Evolutionary conservation across 495 filamentous ascomycete species (phyloP), one percentile per base, ranked within the genome.

Genomic region (Penicillium nucicola): DNA sequence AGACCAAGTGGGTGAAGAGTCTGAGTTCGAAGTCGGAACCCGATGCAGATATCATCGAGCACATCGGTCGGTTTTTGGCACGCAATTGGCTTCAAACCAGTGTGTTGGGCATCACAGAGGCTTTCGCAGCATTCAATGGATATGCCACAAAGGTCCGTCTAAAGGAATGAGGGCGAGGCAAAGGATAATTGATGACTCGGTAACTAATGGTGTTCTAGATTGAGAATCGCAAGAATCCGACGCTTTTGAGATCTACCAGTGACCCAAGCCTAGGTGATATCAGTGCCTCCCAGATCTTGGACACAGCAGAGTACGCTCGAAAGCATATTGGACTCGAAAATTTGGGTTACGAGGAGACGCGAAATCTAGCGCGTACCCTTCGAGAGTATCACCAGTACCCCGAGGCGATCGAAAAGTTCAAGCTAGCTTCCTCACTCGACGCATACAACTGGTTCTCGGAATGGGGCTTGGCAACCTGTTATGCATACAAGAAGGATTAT

Each of bases 41-140:
- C 10, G 58, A 61, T 35, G 58, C 58, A 39, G 58, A 61, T 52
- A 19, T 61, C n/a, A 42, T 61, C 6, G 54, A 61, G 20, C 58
- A 55, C 14, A 44, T 61, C 4, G 47, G 17, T 2, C 40, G 9
- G n/a, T 14, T 37, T n/a, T 1, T 52, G n/a, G 58, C 50, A 10
- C 54, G 31, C 8, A 18, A 13, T 8, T 61, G 58, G 58, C 51
- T 61, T 1, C 46, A 57, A 17, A n/a, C n/a, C 1, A 35, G 46
- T 10, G 17, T 5, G 0, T 15, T 9, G 1, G 20, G 28, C 15
- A 4, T 49, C 41, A 17, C 12, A 1, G 30, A 37, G 9, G 18
- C 19, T 11, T 53, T 60, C 34, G 23, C 48, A 25, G 17, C 22
- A 11, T 14, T 53, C 4, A 13, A 57, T 44, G 53, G 42, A n/a